A percentile compares a stretch with the other conserved stretches of the same genome.
phyloP scores from a whole-genome alignment of 768 basidiomycete genomes.

The Mycena vulgaris region DNA sequence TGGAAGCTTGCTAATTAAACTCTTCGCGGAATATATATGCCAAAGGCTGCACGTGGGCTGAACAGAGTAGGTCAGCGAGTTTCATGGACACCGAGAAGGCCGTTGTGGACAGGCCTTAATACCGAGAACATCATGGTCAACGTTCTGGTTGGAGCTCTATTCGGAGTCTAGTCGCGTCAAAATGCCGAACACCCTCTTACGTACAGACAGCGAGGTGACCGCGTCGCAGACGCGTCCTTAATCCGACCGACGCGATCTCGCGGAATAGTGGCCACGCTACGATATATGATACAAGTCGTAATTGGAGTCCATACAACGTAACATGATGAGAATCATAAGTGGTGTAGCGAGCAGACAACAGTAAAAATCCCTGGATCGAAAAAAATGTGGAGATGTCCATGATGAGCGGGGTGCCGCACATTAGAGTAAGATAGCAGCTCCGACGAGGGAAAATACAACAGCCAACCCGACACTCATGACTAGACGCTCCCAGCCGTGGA shows the following conservation, averaged over 20 bases:
- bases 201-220: too few relatives aligned
- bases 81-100: constrained; percentile 9
- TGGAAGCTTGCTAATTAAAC: neutral
- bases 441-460: constrained; percentile 43
- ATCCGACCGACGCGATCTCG: too few relatives aligned
- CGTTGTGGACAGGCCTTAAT: constrained; percentile 15
- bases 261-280: too few relatives aligned
- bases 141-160: too few relatives aligned
- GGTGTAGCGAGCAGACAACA: too few relatives aligned
- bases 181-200: too few relatives aligned
- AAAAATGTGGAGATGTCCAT: neutral
- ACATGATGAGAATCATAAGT: too few relatives aligned
- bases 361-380: too few relatives aligned
- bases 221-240: too few relatives aligned
- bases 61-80: constrained; percentile 1
- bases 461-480: constrained; percentile 45
- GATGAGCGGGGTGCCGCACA: neutral
- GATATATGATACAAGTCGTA: too few relatives aligned
- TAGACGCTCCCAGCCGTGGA: constrained; percentile 45
- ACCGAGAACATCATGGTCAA: constrained; percentile 2
- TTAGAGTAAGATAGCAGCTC: constrained; percentile 42
- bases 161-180: too few relatives aligned
- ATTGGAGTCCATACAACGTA: too few relatives aligned
- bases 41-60: constrained; percentile 6
- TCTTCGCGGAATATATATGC: constrained; percentile 1